Base-by-base conservation (phyloP, 768 basidiomycete species). In the Melanogaster broomeanus region DNA sequence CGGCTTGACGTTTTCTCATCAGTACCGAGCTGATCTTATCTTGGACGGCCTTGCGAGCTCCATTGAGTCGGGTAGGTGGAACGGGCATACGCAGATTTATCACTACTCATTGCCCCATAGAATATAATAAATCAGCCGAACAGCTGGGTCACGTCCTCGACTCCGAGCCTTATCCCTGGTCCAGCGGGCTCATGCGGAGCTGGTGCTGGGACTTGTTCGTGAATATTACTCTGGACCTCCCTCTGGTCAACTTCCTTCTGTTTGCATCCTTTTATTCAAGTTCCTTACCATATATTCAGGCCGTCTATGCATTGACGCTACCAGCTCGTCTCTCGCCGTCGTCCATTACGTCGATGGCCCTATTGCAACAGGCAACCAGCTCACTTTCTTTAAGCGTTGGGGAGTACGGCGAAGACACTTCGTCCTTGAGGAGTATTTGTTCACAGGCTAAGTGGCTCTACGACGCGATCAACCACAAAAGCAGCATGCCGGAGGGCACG, bases 161-260 rank as follows among this genome's bases (percentile, higher is more conserved):
- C 9, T 62, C 68, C 9, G 66, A 67, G 10, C 67, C 74, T 2
- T 40, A 38, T 34, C 58, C 67, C 5, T 59, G 49, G 56, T 28
- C 52, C 15, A 39, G 34, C 19, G 50, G 30, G 13, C 38, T 69
- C 10, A 2, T 10, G 31, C 54, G 58, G n/a, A 31, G 22, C n/a
- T 76, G 73, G 73, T 63, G 72, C 51, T 78, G 77, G 76, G 57
- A 61, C 4, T 33, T 74, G 13, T 38, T 67, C 11, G 51, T 55
- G n/a, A 56, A 52, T 6, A 27, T 74, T 31, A 58, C 72, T 1
- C 30, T 63, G 7, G 67, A 71, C 16, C 65, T 71, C 49, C 67
- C 74, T 4, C 59, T 74, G 62, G 77, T 77, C 54, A 50, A 22
- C 19, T 15, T 45, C 19, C 33, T 38, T 13, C 16, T 41, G 3